Evolutionary conservation across 371 early-diverging fungal species (phyloP), one percentile per base, ranked within the genome.

Genomic region (Capniomyces stellatus): DNA sequence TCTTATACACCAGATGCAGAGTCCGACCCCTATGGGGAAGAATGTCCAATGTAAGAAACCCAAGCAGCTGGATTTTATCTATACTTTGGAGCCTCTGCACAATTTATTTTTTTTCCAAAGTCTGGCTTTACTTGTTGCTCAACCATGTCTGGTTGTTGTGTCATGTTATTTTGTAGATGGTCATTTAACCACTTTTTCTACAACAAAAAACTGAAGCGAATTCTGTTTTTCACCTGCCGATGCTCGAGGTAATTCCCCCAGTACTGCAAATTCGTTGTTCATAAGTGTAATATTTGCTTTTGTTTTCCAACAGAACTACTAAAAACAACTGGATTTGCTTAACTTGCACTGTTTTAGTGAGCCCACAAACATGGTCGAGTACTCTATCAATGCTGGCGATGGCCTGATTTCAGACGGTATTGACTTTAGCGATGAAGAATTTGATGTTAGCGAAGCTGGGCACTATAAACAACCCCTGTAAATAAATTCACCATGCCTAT

Each of bases 101-200:
- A 8, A 24, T 40, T 2, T 10, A n/a, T n/a, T n/a, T n/a, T n/a
- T n/a, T n/a, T n/a, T n/a, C n/a, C n/a, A n/a, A n/a, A n/a, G n/a
- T n/a, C n/a, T n/a, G n/a, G n/a, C n/a, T n/a, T n/a, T n/a, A n/a
- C n/a, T n/a, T n/a, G n/a, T n/a, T n/a, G n/a, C n/a, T n/a, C n/a
- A n/a, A n/a, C n/a, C n/a, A n/a, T n/a, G n/a, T n/a, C n/a, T n/a
- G n/a, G n/a, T n/a, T n/a, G n/a, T n/a, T n/a, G n/a, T n/a, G n/a
- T n/a, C n/a, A n/a, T n/a, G n/a, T n/a, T n/a, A n/a, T 21, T 12
- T 42, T 52, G 22, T 55, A 86, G 86, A 31, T 89, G 90, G 92
- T 85, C 87, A 27, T 83, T 90, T 69, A 88, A 92, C 71, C 88
- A 86, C 71, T 91, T 94, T 57, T 92, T 94, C 71, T 83, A 80